Evolutionary conservation across 1,284 basidiomycete species (phyloP).

Genomic region (Puccinia hordei): DNA sequence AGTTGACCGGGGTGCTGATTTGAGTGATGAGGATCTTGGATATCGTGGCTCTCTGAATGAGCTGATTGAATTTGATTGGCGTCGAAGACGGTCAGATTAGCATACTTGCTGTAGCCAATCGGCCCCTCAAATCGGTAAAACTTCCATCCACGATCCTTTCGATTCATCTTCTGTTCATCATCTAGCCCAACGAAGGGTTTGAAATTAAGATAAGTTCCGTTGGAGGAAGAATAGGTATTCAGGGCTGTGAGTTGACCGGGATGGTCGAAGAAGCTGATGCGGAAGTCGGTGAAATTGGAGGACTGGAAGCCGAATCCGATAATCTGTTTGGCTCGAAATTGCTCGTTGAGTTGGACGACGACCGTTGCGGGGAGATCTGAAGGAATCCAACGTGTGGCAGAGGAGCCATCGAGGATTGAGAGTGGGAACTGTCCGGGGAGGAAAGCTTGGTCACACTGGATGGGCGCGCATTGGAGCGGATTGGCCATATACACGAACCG

Average conservation of each 20-base stretch:
- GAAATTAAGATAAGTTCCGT: not conserved
- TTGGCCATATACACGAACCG: conserved; percentile 49
- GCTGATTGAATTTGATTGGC: not conserved
- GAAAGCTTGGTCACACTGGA: conserved; percentile 32
- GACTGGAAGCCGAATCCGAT: conserved; percentile 29
- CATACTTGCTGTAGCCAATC: not conserved
- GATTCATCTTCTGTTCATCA: not conserved
- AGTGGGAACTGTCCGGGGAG: conserved; percentile 54
- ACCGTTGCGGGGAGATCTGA: conserved; percentile 20
- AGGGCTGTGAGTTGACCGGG: not conserved
- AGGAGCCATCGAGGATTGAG: conserved; percentile 56
- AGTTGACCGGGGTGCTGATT: not conserved
- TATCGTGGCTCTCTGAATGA: not conserved
- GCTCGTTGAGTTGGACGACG: not conserved
- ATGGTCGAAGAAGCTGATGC: conserved; percentile 27
- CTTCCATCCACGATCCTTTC: not conserved
- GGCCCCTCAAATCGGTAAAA: conserved; percentile 11
- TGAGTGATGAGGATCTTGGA: not conserved
- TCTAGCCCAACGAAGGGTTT: not conserved
- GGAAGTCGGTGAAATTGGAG: conserved; percentile 27
- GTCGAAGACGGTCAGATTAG: conserved; percentile 19
- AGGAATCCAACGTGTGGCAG: conserved; percentile 40
- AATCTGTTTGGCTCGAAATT: not conserved
- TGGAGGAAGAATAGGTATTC: not conserved
- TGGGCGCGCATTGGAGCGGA: conserved; percentile 54